phyloP scores from a whole-genome alignment of 371 early-diverging fungal genomes.

The Chytridium lagenaria region DNA sequence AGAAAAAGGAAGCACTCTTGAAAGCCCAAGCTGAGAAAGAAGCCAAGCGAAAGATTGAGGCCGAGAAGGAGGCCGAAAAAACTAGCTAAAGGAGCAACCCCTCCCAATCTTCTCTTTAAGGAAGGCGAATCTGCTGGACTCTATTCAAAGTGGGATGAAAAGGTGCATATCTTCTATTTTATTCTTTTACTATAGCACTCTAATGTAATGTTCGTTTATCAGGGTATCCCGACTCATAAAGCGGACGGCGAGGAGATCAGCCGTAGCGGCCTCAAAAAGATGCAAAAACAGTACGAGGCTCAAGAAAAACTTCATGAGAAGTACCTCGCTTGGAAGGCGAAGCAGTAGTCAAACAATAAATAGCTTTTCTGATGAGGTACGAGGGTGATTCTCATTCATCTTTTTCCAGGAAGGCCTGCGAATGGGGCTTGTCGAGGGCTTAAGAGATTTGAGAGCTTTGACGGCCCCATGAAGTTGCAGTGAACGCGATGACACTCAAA shows the following conservation, averaged over 20 bases:
- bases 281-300: conserved; percentile 81
- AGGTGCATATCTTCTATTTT: conserved; percentile 30
- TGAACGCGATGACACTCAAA: no score
- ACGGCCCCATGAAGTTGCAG: no score
- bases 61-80: conserved; percentile 75
- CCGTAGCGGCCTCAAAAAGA: conserved; percentile 85
- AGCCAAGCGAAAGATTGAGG: conserved; percentile 58
- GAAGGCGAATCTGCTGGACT: conserved; percentile 61
- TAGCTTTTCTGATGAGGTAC: no score
- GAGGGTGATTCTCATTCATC: no score
- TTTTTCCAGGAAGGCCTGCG: no score
- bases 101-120: conserved; percentile 83
- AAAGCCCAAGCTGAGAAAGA: conserved; percentile 63
- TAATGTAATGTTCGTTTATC: no score
- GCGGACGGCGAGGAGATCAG: conserved; percentile 80
- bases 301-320: conserved; percentile 89
- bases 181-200: not conserved
- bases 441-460: no score
- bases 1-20: conserved; percentile 43
- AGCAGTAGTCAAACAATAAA: no score
- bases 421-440: no score
- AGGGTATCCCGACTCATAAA: conserved; percentile 89
- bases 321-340: conserved; percentile 56
- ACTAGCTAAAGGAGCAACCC: conserved; percentile 78
- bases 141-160: conserved; percentile 82